Evolutionary conservation across 495 filamentous ascomycete species (phyloP).

Genomic region (Achaetomiella virescens): DNA sequence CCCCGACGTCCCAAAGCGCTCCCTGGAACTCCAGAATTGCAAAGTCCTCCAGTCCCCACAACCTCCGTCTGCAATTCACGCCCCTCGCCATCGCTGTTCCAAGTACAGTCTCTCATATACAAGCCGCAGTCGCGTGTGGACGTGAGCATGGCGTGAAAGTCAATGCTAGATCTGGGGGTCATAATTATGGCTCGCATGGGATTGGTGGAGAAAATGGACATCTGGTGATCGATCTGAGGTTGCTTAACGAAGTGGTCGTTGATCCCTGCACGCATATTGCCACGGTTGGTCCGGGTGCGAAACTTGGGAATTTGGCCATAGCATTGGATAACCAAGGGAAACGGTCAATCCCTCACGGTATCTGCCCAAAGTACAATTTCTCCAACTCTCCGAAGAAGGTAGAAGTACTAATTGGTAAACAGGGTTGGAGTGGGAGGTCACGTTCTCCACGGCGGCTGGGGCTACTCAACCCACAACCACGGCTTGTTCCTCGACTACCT

Average conservation of each 20-base stretch:
- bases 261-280: slow-evolving; percentile 36
- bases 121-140: slow-evolving; percentile 38
- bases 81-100: slow-evolving; percentile 41
- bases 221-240: slow-evolving; percentile 40
- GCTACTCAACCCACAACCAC: background rate
- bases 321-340: slow-evolving; percentile 36
- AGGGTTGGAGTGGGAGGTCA: background rate
- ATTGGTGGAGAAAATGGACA: slow-evolving; percentile 44
- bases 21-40: too few species aligned
- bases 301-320: slow-evolving; percentile 37
- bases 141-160: slow-evolving; percentile 38
- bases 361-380: slow-evolving; percentile 42
- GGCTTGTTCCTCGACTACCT: background rate
- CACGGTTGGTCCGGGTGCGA: slow-evolving; percentile 34
- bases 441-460: background rate
- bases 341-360: slow-evolving; percentile 41
- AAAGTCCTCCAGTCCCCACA: too few species aligned
- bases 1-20: too few species aligned
- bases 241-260: slow-evolving; percentile 37
- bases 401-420: too few species aligned
- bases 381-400: too few species aligned
- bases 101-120: slow-evolving; percentile 35
- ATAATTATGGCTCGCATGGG: slow-evolving; percentile 43
- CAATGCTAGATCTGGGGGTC: slow-evolving; percentile 40
- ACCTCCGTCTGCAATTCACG: too few species aligned